Percentiles rank a stretch among this genome's conserved stretches.
phyloP scores from a whole-genome alignment of 257 asterid species.

The Gentiana macrophylla region DNA sequence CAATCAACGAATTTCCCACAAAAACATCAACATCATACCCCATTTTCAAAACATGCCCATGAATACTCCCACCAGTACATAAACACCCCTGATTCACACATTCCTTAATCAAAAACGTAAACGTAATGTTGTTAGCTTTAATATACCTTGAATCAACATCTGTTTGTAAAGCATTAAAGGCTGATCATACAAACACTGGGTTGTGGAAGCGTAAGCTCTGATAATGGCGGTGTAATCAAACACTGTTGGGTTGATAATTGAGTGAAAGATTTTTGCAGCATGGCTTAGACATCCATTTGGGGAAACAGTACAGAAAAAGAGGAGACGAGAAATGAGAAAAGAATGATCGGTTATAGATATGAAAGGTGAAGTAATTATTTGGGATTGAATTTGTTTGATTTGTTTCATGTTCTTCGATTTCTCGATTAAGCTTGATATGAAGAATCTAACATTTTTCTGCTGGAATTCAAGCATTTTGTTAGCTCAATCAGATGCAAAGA shows the following conservation, averaged over 20 bases:
- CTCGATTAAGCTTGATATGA: constrained; percentile 32
- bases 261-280: constrained; percentile 35
- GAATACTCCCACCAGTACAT: constrained; percentile 37
- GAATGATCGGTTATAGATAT: constrained; percentile 31
- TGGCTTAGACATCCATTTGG: constrained; percentile 31
- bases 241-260: constrained; percentile 31
- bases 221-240: constrained; percentile 61
- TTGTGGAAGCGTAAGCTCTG: constrained; percentile 49
- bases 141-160: constrained; percentile 30
- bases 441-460: constrained; percentile 24
- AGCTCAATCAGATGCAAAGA: not conserved
- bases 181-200: constrained; percentile 19
- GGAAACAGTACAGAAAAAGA: constrained; percentile 41
- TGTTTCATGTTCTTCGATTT: constrained; percentile 36
- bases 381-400: constrained; percentile 53
- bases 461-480: constrained; percentile 25
- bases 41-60: constrained; percentile 38
- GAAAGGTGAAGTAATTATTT: constrained; percentile 30
- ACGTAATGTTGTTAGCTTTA: constrained; percentile 46
- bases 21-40: constrained; percentile 44
- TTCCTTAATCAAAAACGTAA: constrained; percentile 63
- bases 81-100: constrained; percentile 38
- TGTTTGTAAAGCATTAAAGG: constrained; percentile 37
- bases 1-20: constrained; percentile 54
- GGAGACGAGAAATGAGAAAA: constrained; percentile 51